Evolutionary conservation across 208 protist species (phyloP).

Genomic region (Crithidia thermophila): DNA sequence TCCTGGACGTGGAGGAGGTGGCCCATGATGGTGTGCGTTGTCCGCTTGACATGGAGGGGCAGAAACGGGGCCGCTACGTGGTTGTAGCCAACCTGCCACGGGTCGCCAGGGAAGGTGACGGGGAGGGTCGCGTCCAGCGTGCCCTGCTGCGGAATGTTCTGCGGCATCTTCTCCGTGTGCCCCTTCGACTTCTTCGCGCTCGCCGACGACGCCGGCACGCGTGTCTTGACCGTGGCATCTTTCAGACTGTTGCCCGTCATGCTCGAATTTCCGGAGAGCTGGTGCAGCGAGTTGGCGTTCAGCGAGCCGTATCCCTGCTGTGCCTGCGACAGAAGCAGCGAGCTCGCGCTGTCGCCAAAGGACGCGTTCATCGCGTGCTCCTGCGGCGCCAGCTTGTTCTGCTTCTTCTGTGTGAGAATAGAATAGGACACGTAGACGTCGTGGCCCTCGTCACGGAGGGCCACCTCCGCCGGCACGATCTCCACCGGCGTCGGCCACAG

Average conservation of each 20-base stretch:
- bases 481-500: conserved; percentile 78
- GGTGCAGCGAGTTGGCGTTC: conserved; percentile 82
- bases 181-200: conserved; percentile 26
- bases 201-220: not conserved
- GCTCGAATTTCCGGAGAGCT: conserved; percentile 56
- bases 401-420: conserved; percentile 72
- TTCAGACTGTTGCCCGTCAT: conserved; percentile 44
- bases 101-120: conserved; percentile 32
- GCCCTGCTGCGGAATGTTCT: conserved; percentile 35
- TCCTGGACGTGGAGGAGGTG: conserved; percentile 56
- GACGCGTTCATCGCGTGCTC: conserved; percentile 40
- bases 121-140: conserved; percentile 29
- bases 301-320: conserved; percentile 83
- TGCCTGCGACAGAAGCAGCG: conserved; percentile 57
- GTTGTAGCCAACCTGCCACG: conserved; percentile 78
- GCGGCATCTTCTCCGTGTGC: conserved; percentile 32
- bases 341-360: conserved; percentile 49
- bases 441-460: conserved; percentile 68
- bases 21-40: conserved; percentile 64
- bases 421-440: conserved; percentile 80
- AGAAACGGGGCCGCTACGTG: conserved; percentile 59
- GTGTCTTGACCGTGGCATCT: conserved; percentile 1
- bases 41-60: conserved; percentile 37
- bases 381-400: conserved; percentile 52
- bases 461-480: conserved; percentile 68